Percentiles rank a stretch among this genome's conserved stretches.
Conservation (phyloP, 2,329 filamentous ascomycete species). For the Xylaria polymorpha region DNA sequence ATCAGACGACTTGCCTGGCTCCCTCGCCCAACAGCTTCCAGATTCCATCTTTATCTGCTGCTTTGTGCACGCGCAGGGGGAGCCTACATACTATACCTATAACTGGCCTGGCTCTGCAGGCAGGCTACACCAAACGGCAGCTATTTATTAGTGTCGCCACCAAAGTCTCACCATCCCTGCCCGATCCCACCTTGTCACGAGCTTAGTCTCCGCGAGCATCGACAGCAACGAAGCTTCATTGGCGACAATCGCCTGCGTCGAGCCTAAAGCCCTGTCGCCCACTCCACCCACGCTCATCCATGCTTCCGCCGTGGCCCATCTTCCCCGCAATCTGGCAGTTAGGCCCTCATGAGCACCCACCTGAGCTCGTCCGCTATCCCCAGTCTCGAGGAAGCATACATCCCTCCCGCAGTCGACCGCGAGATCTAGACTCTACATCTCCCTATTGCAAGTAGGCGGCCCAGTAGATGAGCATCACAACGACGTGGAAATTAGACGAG, state of each 20-base stretch:
- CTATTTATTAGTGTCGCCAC: slow-evolving; percentile 30
- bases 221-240: slow-evolving; percentile 20
- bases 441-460: not conserved
- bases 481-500: slow-evolving; percentile 21
- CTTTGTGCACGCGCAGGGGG: not conserved
- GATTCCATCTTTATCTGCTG: slow-evolving; percentile 7
- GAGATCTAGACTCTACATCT: slow-evolving; percentile 18
- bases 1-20: not conserved
- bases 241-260: slow-evolving; percentile 23
- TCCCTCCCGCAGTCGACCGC: slow-evolving; percentile 5
- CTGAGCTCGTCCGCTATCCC: slow-evolving; percentile 22
- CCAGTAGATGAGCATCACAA: slow-evolving; percentile 16
- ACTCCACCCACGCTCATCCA: slow-evolving; percentile 34
- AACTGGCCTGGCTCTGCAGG: too few relatives aligned
- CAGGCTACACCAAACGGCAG: slow-evolving; percentile 18
- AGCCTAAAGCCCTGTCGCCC: slow-evolving; percentile 18
- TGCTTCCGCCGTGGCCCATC: slow-evolving; percentile 36
- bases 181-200: slow-evolving; percentile 34
- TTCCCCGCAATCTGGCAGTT: slow-evolving; percentile 38
- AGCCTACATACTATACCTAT: too few relatives aligned
- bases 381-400: slow-evolving; percentile 13
- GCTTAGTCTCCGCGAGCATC: slow-evolving; percentile 22
- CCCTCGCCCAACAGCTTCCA: not conserved
- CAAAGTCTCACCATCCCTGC: slow-evolving; percentile 35
- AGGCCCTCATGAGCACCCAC: slow-evolving; percentile 33